Base-by-base conservation (phyloP, 139 green algal genomes). In the Micractinium sp. region DNA sequence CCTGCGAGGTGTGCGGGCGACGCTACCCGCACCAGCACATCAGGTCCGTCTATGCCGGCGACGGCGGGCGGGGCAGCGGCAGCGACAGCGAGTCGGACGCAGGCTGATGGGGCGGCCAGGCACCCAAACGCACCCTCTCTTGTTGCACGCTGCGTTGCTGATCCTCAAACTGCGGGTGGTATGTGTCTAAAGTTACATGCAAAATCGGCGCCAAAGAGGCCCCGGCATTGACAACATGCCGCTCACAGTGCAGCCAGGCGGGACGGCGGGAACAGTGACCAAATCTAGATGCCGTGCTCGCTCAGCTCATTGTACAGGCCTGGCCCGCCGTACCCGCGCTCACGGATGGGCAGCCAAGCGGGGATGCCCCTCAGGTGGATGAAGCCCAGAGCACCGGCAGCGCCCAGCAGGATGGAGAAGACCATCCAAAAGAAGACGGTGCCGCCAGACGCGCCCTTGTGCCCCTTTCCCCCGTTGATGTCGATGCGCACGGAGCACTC, bases 11-110 rank as follows among this genome's bases (percentile, higher is more conserved):
- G 53, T 92, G 90, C 16, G 90, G 90, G 22, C 66, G 90, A 78
- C 85, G 86, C 23, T 92, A 88, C 85, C 90, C 90, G 13, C 90
- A 92, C 67, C 67, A 90, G 82, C 90, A 92, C 69, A 88, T 92
- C 9, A 67, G 86, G 13, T 73, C 69, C 2, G 82, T 81, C 63
- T 78, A 69, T 35, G 53, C 81, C 47, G 69, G 78, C 31, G 47
- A 56, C 47, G 78, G 78, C 29, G 29, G 3, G 16, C 31, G 78
- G 3, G 63, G 36, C 77, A 81, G 77, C 38, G 79, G 31, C 86
- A 76, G 73, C 74, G 77, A 61, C 4, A 66, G 14, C 14, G 83
- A 75, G 33, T 79, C 66, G 3, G 85, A 89, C 3, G 47, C 47
- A 16, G 47, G 47, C 47, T 56, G 47, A 56, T 56, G 47, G 7